phyloP scores from a whole-genome alignment of 2,329 filamentous ascomycete species.

The Cladosporium sp. region DNA sequence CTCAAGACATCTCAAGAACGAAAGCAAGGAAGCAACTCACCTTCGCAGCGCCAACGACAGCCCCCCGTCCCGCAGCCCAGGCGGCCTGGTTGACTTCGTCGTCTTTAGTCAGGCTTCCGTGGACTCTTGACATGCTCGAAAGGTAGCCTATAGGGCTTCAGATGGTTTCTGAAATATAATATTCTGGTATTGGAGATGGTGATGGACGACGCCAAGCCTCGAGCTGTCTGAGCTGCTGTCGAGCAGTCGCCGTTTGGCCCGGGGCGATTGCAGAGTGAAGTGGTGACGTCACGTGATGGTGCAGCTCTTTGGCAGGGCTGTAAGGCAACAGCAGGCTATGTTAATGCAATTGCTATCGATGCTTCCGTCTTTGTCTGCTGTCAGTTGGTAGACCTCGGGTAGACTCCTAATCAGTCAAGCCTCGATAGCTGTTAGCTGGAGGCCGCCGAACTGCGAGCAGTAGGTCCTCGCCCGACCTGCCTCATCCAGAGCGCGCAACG shows the following conservation, averaged over 20 bases:
- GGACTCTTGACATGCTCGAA: conserved; percentile 18
- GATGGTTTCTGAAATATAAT: background rate
- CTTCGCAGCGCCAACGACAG: conserved; percentile 60
- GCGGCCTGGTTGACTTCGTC: conserved; percentile 64
- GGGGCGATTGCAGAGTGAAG: conserved; percentile 6
- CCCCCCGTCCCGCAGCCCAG: conserved; percentile 65
- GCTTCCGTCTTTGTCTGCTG: no score
- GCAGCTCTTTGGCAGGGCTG: background rate
- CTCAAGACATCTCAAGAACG: background rate
- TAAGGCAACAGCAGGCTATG: no score
- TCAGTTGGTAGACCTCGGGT: no score
- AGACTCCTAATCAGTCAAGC: no score
- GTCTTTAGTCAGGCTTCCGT: conserved; percentile 53
- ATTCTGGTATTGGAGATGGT: background rate
- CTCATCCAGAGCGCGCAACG: background rate
- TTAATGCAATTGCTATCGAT: no score
- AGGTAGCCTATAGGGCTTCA: background rate
- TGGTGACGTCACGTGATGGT: background rate
- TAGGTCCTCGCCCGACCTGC: background rate
- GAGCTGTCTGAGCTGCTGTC: no score
- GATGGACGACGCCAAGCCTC: no score
- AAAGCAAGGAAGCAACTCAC: conserved; percentile 30
- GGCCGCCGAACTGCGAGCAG: conserved; percentile 4
- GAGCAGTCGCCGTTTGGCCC: background rate
- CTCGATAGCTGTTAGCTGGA: background rate